Evolutionary conservation across 257 asterid species (phyloP), one percentile per base, ranked within the genome.

Genomic region (Solanum phureja): DNA sequence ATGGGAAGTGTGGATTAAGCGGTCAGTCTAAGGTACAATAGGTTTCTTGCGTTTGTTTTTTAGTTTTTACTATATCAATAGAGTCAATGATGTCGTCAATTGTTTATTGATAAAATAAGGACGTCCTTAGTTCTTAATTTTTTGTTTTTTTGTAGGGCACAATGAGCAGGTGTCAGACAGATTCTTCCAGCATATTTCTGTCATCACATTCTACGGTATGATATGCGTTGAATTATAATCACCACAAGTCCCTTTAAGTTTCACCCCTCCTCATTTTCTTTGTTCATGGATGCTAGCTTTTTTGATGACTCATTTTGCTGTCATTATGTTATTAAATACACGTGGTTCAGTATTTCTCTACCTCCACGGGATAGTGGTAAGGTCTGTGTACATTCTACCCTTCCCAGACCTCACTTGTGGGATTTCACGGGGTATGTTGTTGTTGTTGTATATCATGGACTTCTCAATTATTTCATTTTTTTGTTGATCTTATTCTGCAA

Each of bases 161-260:
- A 79, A 33, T 74, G 83, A 88, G 87, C 31, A 92, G 87, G 89
- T 73, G 75, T 62, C 90, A 46, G 6, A 27, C 82, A 60, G 86
- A 85, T 44, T 88, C 90, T 11, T 71, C 85, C 44, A 84, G 72
- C 87, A 56, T 40, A 27, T 42, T 83, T 44, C 87, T 86, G 23
- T 87, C 94, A 68, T 89, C 91, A n/a, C 86, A 87, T 87, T 88
- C 83, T 35, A 29, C 29, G 88, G 94, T 92, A 89, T 75, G 88
- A 38, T 88, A 21, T 29, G 83, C 72, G 0, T 16, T 46, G 35
- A 24, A 79, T 29, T 46, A 29, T 49, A 49, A 16, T 82, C 37
- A 44, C 37, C 64, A 42, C 2, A 79, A 16, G 23, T 27, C 13
- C 14, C 9, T 49, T 24, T 79, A 24, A 44, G 1, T 42, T 44